These are phyloP conservation scores for Aeschynomene evenia DNA, from an alignment of 306 rosid genomes.

Conservation along the genomic window DNA sequence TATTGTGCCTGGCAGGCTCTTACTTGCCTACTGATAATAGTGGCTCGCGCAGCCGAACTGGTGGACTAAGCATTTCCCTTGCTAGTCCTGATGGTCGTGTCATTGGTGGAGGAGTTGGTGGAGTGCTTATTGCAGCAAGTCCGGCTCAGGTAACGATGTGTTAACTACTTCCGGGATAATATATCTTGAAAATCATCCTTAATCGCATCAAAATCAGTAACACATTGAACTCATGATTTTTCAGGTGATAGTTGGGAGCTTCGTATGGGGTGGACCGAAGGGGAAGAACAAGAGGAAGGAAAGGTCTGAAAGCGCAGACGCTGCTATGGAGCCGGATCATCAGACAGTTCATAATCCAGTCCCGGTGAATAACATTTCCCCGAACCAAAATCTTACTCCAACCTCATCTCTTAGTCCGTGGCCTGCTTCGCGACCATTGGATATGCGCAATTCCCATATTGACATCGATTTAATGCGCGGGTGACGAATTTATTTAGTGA, in stretches of 20 bases:
- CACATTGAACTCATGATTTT: neutral
- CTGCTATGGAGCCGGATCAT: conserved; percentile 54
- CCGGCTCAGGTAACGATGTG: conserved; percentile 71
- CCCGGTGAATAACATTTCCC: conserved; percentile 42
- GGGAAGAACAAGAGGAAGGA: conserved; percentile 67
- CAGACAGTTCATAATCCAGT: conserved; percentile 57
- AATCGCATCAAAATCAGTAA: neutral
- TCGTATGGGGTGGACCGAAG: conserved; percentile 76
- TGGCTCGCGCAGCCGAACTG: conserved; percentile 66
- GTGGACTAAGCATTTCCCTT: conserved; percentile 75
- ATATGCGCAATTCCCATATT: conserved; percentile 75
- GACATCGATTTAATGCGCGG: conserved; percentile 99
- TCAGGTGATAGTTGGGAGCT: conserved; percentile 94
- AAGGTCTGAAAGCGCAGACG: conserved; percentile 52
- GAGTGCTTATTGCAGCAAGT: conserved; percentile 82
- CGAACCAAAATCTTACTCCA: conserved; percentile 58
- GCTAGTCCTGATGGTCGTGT: conserved; percentile 95
- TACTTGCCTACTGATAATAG: conserved; percentile 59
- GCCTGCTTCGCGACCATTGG: conserved; percentile 68
- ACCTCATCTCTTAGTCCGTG: conserved; percentile 60
- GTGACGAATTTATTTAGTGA: conserved; percentile 38
- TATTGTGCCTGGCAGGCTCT: conserved; percentile 84
- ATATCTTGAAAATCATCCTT: neutral
- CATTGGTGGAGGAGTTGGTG: conserved; percentile 88
- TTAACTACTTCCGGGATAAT: neutral